Evolutionary conservation across 176 grass and related monocot species (phyloP), one percentile per base, ranked within the genome.

Genomic region (Oryza brachyantha): DNA sequence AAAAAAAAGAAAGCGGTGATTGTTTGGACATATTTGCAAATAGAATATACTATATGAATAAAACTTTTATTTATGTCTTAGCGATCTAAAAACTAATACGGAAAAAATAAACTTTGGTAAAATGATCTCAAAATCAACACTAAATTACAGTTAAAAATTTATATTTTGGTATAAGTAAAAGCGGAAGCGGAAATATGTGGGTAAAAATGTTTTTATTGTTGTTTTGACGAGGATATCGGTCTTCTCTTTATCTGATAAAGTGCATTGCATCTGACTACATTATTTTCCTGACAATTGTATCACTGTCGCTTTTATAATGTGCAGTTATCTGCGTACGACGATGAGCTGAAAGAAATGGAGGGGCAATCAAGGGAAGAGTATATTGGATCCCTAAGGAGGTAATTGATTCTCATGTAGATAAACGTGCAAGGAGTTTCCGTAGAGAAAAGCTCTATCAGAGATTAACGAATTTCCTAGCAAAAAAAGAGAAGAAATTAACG

Each of bases 381-480:
- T 50, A 91, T 94, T 79, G 92, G 92, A 45, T 88, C 92, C 9
- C 50, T 94, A 9, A 88, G 92, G 72, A 94, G 92, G 92, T 90
- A 86, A 70, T 3, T 90, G 84, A 70, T 3, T 21, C 32, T 66
- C 1, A 39, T 37, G 26, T 19, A 50, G 35, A 14, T 0, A 42
- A 27, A 25, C 35, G 16, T 37, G 17, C 22, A 0, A 16, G 35
- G 55, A 36, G 0, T 35, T 46, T 36, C 2, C 3, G 1, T 34
- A 8, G 1, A 72, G 1, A 45, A 45, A 29, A 7, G 0, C 2
- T 8, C 13, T 1, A 19, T 0, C 13, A n/a, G 27, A 63, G 14
- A 39, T 38, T 0, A 58, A 59, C 14, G 41, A 59, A 37, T n/a
- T n/a, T n/a, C n/a, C n/a, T n/a, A n/a, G n/a, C n/a, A n/a, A n/a